A percentile compares a stretch with the other conserved stretches of the same genome.
Evolutionary conservation across 2,329 filamentous ascomycete species (phyloP).

Genomic region (Colletotrichum navitas): DNA sequence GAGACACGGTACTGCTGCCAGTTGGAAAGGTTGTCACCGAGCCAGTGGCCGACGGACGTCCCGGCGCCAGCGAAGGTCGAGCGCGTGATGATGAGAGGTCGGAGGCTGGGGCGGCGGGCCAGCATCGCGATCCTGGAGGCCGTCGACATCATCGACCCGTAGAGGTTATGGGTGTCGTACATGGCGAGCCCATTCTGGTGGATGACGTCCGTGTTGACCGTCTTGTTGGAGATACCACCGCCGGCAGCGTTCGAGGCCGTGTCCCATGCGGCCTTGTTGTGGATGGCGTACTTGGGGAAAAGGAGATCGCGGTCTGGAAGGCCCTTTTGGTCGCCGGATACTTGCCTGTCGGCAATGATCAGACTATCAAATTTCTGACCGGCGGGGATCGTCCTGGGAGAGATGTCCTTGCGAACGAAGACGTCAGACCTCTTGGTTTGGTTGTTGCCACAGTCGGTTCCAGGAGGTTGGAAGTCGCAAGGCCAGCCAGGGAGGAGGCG

Average conservation of each 20-base stretch:
- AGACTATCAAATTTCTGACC: slow-evolving; percentile 34
- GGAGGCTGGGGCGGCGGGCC: slow-evolving; percentile 69
- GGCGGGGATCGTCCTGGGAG: slow-evolving; percentile 7
- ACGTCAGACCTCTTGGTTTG: slow-evolving; percentile 37
- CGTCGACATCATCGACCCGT: slow-evolving; percentile 80
- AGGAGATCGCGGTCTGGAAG: slow-evolving; percentile 74
- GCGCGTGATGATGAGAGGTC: slow-evolving; percentile 80
- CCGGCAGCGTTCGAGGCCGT: slow-evolving; percentile 48
- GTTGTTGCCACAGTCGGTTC: slow-evolving; percentile 27
- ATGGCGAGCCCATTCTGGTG: slow-evolving; percentile 76
- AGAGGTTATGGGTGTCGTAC: slow-evolving; percentile 84
- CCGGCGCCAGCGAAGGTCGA: slow-evolving; percentile 83
- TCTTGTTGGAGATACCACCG: slow-evolving; percentile 66
- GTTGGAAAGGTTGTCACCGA: slow-evolving; percentile 68
- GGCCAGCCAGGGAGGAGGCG: slow-evolving; percentile 78
- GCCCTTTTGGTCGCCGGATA: slow-evolving; percentile 62
- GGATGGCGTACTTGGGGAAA: slow-evolving; percentile 73
- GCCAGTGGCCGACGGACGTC: slow-evolving; percentile 71
- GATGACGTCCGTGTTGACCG: slow-evolving; percentile 75
- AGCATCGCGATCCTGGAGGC: slow-evolving; percentile 76
- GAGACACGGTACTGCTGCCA: slow-evolving; percentile 66
- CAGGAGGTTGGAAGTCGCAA: slow-evolving; percentile 40
- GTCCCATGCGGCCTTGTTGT: slow-evolving; percentile 68
- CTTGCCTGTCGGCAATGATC: slow-evolving; percentile 43
- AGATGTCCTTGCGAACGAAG: not conserved